Conservation (phyloP, 2,329 filamentous ascomycete species). For the Diaporthe citrichinensis region DNA sequence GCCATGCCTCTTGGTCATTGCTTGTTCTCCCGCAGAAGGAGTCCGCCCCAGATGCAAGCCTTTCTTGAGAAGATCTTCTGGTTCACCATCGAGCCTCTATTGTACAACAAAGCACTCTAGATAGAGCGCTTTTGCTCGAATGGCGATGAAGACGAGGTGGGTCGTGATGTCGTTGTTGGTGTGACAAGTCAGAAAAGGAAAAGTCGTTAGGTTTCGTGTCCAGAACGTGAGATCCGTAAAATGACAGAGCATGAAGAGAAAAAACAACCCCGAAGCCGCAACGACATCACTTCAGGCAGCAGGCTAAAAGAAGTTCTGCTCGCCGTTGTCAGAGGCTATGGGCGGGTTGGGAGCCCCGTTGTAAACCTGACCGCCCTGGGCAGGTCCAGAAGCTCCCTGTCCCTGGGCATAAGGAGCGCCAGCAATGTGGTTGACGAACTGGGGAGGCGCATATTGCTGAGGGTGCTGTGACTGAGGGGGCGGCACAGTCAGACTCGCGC, state of each 20-base stretch:
- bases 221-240: constrained; percentile 34
- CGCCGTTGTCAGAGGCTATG: constrained; percentile 39
- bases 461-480: constrained; percentile 45
- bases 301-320: constrained; percentile 47
- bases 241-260: constrained; percentile 31
- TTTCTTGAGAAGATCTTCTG: constrained; percentile 33
- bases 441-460: constrained; percentile 44
- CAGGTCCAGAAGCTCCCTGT: constrained; percentile 36
- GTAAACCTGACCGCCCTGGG: constrained; percentile 42
- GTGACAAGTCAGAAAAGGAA: constrained; percentile 44
- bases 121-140: constrained; percentile 38
- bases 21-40: constrained; percentile 23
- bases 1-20: constrained; percentile 15
- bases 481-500: constrained; percentile 42
- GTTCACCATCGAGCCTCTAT: constrained; percentile 37
- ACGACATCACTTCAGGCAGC: neutral
- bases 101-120: constrained; percentile 42
- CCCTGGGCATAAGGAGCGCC: constrained; percentile 25
- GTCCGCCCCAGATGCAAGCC: constrained; percentile 24
- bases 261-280: neutral
- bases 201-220: constrained; percentile 35
- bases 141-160: constrained; percentile 41
- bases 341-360: constrained; percentile 46
- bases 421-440: constrained; percentile 37
- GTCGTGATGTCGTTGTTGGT: constrained; percentile 45